phyloP scores from a whole-genome alignment of 2,329 filamentous ascomycete species.

The Neobulgaria alba region DNA sequence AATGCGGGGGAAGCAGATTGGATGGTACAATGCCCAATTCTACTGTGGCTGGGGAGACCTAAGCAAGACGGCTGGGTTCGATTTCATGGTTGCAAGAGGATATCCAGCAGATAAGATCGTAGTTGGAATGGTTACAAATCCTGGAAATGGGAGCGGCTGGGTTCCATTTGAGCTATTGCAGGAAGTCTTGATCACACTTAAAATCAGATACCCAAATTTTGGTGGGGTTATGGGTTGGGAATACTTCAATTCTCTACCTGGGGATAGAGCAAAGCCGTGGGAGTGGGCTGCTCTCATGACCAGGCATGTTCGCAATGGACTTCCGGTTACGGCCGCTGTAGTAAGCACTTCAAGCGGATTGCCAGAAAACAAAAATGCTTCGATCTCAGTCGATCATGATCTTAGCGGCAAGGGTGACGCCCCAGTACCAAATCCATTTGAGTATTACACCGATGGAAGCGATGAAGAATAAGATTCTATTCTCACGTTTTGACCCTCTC shows the following conservation, averaged over 20 bases:
- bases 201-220: conserved; percentile 56
- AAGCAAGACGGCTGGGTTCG: conserved; percentile 37
- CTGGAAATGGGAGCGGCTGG: conserved; percentile 61
- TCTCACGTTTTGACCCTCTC: too few relatives aligned
- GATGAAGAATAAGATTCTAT: conserved; percentile 12
- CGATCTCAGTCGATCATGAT: conserved; percentile 16
- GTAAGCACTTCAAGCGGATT: not conserved
- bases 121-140: conserved; percentile 72
- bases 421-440: conserved; percentile 20
- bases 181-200: conserved; percentile 47
- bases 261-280: conserved; percentile 56
- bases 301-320: conserved; percentile 13
- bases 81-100: conserved; percentile 49
- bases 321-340: not conserved
- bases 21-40: conserved; percentile 88
- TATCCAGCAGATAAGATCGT: conserved; percentile 70
- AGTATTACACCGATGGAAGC: conserved; percentile 23
- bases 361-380: conserved; percentile 5
- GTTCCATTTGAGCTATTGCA: conserved; percentile 51
- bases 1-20: conserved; percentile 55
- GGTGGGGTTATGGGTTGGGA: conserved; percentile 95
- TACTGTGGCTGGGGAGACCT: conserved; percentile 69
- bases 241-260: conserved; percentile 76
- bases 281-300: conserved; percentile 66
- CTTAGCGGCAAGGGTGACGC: conserved; percentile 15